Conservation (phyloP, 2,329 filamentous ascomycete genomes). For the Waltergamsia citrina region DNA sequence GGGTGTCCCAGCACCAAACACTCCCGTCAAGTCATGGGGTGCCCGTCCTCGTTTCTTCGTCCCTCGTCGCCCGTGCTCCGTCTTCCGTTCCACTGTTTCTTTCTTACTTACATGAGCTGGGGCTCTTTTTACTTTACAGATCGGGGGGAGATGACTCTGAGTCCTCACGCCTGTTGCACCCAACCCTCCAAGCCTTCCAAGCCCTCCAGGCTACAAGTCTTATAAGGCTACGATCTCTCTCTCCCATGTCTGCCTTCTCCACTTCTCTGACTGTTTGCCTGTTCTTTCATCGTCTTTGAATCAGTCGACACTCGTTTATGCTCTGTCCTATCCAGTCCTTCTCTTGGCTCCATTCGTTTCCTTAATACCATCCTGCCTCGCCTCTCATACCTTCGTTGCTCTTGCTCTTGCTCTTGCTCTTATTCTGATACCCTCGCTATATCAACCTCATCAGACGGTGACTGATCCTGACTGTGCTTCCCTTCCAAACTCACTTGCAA, state of each 20-base stretch:
- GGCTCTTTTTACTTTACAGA: neutral
- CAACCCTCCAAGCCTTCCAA: constrained; percentile 5
- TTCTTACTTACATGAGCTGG: neutral
- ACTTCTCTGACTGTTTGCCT: neutral
- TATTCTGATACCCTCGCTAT: neutral
- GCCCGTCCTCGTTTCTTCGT: neutral
- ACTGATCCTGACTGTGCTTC: too few species aligned
- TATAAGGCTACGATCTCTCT: constrained; percentile 49
- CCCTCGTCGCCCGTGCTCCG: neutral
- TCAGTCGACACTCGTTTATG: constrained; percentile 1
- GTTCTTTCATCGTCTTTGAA: neutral
- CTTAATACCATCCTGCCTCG: constrained; percentile 2
- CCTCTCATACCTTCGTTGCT: neutral
- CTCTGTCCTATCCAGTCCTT: constrained; percentile 1
- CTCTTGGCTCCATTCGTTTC: neutral
- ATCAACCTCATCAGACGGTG: too few species aligned
- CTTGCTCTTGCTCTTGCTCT: neutral
- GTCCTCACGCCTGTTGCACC: constrained; percentile 4
- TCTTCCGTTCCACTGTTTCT: too few species aligned
- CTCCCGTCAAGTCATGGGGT: neutral
- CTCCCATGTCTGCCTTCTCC: constrained; percentile 15
- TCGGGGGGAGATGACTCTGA: too few species aligned
- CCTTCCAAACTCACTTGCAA: too few species aligned
- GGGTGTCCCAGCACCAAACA: neutral
- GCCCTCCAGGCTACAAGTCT: constrained; percentile 18